phyloP scores from a whole-genome alignment of 2,329 filamentous ascomycete species.

The Penicillium sp. region DNA sequence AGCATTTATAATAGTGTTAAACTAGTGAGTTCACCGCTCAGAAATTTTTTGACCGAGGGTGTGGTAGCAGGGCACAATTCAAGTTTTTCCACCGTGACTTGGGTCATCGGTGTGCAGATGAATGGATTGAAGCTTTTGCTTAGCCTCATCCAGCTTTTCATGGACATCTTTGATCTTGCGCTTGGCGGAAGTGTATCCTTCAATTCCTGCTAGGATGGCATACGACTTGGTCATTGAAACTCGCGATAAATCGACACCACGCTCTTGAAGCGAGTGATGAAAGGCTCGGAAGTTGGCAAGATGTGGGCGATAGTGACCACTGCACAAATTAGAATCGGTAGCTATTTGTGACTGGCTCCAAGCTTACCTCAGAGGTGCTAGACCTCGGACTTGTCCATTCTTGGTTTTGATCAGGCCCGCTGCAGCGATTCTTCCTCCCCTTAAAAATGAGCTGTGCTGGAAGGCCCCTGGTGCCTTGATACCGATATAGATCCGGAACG shows the following conservation, averaged over 20 bases:
- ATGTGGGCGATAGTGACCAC: conserved; percentile 84
- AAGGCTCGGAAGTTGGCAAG: conserved; percentile 83
- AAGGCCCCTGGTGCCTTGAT: conserved; percentile 89
- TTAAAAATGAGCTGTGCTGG: conserved; percentile 87
- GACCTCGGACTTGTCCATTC: conserved; percentile 72
- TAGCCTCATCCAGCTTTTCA: conserved; percentile 27
- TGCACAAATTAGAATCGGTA: conserved; percentile 48
- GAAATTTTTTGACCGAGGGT: too few relatives aligned
- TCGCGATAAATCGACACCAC: conserved; percentile 76
- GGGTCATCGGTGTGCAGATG: neutral
- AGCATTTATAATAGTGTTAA: too few relatives aligned
- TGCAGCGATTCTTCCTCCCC: conserved; percentile 77
- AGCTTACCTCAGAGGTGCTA: conserved; percentile 61
- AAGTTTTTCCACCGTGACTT: neutral
- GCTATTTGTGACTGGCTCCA: neutral
- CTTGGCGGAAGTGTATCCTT: conserved; percentile 74
- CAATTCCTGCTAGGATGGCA: conserved; percentile 78
- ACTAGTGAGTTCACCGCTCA: too few relatives aligned
- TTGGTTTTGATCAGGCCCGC: conserved; percentile 86
- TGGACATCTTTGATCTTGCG: conserved; percentile 27
- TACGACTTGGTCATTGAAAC: conserved; percentile 82
- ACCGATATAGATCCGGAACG: conserved; percentile 77
- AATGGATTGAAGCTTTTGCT: conserved; percentile 15
- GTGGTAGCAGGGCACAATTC: neutral
- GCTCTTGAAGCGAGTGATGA: conserved; percentile 70